Conservation (phyloP, 805 yeast species). For the Candida parachauliodes region DNA sequence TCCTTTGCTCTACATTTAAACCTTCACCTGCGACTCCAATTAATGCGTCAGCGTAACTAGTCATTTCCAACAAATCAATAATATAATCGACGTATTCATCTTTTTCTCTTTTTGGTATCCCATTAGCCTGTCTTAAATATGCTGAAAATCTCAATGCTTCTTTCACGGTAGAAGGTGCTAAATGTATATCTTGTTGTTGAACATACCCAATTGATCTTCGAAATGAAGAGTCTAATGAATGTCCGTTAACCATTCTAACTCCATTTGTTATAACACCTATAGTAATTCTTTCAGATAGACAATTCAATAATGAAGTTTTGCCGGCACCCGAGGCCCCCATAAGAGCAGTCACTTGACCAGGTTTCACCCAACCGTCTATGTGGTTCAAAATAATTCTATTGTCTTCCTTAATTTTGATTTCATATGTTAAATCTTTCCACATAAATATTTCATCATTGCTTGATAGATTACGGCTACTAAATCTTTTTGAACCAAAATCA, state of each 20-base stretch:
- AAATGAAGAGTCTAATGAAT: constrained; percentile 56
- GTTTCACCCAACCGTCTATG: constrained; percentile 64
- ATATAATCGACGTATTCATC: constrained; percentile 64
- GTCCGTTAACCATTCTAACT: constrained; percentile 58
- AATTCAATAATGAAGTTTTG: constrained; percentile 70
- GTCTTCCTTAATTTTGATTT: constrained; percentile 34
- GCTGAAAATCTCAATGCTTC: constrained; percentile 73
- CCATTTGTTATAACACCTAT: constrained; percentile 39
- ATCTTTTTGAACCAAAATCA: neutral
- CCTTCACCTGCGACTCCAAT: constrained; percentile 75
- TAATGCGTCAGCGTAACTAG: constrained; percentile 68
- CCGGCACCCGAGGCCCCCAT: constrained; percentile 90
- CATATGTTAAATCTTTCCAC: constrained; percentile 37
- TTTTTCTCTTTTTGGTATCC: constrained; percentile 54
- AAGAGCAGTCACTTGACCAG: constrained; percentile 74
- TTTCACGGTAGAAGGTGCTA: constrained; percentile 65
- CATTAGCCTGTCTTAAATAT: constrained; percentile 61
- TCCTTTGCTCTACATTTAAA: constrained; percentile 39
- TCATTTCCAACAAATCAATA: constrained; percentile 64
- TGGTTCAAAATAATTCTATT: constrained; percentile 36
- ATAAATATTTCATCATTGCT: constrained; percentile 25
- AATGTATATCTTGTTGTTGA: constrained; percentile 77
- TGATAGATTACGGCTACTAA: constrained; percentile 7
- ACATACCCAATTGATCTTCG: constrained; percentile 77
- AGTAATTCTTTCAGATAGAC: constrained; percentile 55